Conservation (phyloP, 2,329 filamentous ascomycete genomes). For the Cercospora brassicicola region DNA sequence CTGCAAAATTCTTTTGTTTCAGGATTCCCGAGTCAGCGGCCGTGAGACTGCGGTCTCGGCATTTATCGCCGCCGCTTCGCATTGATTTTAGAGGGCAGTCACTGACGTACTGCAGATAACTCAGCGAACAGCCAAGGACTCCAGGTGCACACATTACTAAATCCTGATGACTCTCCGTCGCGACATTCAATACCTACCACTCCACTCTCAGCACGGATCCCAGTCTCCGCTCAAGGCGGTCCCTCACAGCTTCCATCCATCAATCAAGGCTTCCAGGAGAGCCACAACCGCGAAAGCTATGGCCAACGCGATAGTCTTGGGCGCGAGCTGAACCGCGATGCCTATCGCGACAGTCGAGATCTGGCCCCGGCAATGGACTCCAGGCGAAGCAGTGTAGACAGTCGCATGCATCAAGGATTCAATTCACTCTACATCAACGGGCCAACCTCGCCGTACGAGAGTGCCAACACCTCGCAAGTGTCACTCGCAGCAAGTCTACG, state of each 20-base stretch:
- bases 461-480: conserved; percentile 72
- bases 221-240: conserved; percentile 38
- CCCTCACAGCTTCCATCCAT: conserved; percentile 53
- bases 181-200: conserved; percentile 48
- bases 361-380: conserved; percentile 56
- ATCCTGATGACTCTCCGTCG: conserved; percentile 52
- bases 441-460: conserved; percentile 69
- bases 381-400: conserved; percentile 76
- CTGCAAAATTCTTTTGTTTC: neutral
- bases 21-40: neutral
- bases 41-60: conserved; percentile 4
- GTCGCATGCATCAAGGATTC: conserved; percentile 71
- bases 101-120: conserved; percentile 32
- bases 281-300: conserved; percentile 47
- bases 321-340: conserved; percentile 30
- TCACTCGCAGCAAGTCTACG: conserved; percentile 72
- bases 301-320: conserved; percentile 30
- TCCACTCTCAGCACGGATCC: conserved; percentile 43
- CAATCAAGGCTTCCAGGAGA: conserved; percentile 53
- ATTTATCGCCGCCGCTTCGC: conserved; percentile 3
- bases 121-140: conserved; percentile 49
- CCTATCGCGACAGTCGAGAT: conserved; percentile 43
- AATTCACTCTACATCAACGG: conserved; percentile 65
- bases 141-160: conserved; percentile 53
- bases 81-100: neutral